Conservation (phyloP, 2,329 filamentous ascomycete genomes). For the Macroventuria anomochaeta region DNA sequence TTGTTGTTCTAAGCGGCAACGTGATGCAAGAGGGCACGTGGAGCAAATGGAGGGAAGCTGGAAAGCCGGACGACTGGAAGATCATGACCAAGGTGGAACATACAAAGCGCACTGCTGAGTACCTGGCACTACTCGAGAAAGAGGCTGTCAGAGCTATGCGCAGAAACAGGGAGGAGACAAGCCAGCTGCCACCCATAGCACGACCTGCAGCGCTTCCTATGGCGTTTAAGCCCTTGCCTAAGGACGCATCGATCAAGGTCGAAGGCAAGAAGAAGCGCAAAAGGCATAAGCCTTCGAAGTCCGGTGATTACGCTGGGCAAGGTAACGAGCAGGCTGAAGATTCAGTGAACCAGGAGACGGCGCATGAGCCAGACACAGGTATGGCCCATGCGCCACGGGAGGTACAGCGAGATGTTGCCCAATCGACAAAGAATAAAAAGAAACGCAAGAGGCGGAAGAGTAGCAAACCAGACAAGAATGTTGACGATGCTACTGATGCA, state of each 20-base stretch:
- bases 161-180: constrained; percentile 7
- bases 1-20: constrained; percentile 43
- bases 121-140: constrained; percentile 33
- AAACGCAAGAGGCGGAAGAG: constrained; percentile 33
- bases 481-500: constrained; percentile 17
- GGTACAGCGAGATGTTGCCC: not conserved
- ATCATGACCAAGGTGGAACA: constrained; percentile 47
- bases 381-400: constrained; percentile 7
- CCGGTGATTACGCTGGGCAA: not conserved
- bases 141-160: constrained; percentile 31
- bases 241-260: not conserved
- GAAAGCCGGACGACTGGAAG: constrained; percentile 42
- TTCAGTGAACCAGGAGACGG: not conserved
- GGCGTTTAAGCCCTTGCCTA: not conserved
- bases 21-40: constrained; percentile 40
- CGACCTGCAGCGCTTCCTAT: constrained; percentile 26
- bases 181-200: constrained; percentile 26
- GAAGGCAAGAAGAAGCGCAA: constrained; percentile 34
- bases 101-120: constrained; percentile 40
- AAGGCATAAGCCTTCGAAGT: constrained; percentile 26
- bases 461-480: constrained; percentile 10
- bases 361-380: not conserved
- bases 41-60: constrained; percentile 38
- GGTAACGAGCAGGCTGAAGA: constrained; percentile 7
- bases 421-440: constrained; percentile 24